These are phyloP conservation scores for Saccharomycopsis crataegensis DNA, from an alignment of 1,139 yeast genomes.

Conservation along the genomic window DNA sequence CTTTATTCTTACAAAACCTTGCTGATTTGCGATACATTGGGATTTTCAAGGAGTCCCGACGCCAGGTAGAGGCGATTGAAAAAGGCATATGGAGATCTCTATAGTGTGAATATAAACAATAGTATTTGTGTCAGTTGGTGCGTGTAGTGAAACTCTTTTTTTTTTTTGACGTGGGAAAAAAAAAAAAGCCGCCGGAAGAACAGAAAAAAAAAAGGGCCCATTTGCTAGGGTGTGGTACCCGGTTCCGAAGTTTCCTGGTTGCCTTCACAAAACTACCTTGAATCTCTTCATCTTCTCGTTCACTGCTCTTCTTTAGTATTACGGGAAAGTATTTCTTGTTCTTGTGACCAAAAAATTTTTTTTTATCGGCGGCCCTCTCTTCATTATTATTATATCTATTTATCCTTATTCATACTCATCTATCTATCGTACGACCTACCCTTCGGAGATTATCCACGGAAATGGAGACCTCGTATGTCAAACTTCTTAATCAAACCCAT, in stretches of 20 bases:
- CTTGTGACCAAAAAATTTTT: not conserved
- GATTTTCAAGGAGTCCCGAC: conserved; percentile 39
- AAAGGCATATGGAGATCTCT: conserved; percentile 55
- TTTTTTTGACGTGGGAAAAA: not conserved
- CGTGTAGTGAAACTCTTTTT: not conserved
- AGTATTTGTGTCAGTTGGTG: not conserved
- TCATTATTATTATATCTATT: too few relatives aligned
- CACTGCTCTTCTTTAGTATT: not conserved
- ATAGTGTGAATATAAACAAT: conserved; percentile 22
- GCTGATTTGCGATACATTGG: conserved; percentile 51
- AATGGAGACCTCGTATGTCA: not conserved
- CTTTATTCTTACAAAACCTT: conserved; percentile 53
- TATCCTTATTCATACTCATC: too few relatives aligned
- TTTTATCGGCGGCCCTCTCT: not conserved
- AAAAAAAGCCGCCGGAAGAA: not conserved
- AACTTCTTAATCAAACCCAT: not conserved
- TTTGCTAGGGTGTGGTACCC: not conserved
- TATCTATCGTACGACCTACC: too few relatives aligned
- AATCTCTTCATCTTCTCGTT: not conserved
- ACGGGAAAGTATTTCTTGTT: not conserved
- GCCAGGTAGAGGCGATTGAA: conserved; percentile 47
- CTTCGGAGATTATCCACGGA: not conserved
- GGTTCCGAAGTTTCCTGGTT: too few relatives aligned
- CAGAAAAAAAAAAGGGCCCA: not conserved
- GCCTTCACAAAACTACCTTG: too few relatives aligned